Percentiles rank a stretch among this genome's conserved stretches.
These are phyloP conservation scores for Trichoderma asperelloides DNA, from an alignment of 495 filamentous ascomycete genomes.

Conservation along the genomic window DNA sequence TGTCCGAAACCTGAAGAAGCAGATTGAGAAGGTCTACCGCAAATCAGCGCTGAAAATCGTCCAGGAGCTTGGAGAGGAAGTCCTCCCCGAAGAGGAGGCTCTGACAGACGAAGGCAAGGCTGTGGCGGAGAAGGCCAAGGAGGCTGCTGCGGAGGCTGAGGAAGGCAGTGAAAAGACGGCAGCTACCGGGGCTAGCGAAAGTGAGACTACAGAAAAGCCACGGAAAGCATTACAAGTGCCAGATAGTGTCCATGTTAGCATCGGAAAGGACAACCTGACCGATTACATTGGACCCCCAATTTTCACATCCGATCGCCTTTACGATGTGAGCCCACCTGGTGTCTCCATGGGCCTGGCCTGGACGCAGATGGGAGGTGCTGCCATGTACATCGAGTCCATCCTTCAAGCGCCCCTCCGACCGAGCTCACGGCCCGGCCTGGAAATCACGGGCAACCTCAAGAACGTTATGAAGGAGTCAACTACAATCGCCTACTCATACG, in stretches of 20 bases:
- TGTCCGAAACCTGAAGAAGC: constrained; percentile 97
- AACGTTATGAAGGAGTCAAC: constrained; percentile 98
- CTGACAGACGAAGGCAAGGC: constrained; percentile 83
- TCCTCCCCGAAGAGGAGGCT: constrained; percentile 69
- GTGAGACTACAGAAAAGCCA: constrained; percentile 51
- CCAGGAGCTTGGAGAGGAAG: constrained; percentile 85
- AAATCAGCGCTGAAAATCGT: constrained; percentile 97
- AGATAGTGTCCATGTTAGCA: constrained; percentile 75
- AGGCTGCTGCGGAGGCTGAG: constrained; percentile 48
- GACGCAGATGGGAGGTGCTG: constrained; percentile 96
- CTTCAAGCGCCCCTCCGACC: constrained; percentile 69
- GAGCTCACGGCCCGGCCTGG: constrained; percentile 65
- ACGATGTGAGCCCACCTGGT: constrained; percentile 89
- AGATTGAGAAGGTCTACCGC: constrained; percentile 98
- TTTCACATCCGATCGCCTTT: constrained; percentile 91
- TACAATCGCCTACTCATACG: constrained; percentile 88
- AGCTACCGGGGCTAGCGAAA: constrained; percentile 15
- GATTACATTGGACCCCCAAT: constrained; percentile 96
- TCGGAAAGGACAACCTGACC: constrained; percentile 83
- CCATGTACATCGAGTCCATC: constrained; percentile 95
- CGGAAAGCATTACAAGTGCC: constrained; percentile 78
- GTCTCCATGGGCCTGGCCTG: constrained; percentile 98
- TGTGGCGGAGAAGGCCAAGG: constrained; percentile 46
- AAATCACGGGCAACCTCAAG: constrained; percentile 90
- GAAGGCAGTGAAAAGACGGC: constrained; percentile 21